Conservation (phyloP, 352 stramenopile genomes). For the Vaucheria bursata region DNA sequence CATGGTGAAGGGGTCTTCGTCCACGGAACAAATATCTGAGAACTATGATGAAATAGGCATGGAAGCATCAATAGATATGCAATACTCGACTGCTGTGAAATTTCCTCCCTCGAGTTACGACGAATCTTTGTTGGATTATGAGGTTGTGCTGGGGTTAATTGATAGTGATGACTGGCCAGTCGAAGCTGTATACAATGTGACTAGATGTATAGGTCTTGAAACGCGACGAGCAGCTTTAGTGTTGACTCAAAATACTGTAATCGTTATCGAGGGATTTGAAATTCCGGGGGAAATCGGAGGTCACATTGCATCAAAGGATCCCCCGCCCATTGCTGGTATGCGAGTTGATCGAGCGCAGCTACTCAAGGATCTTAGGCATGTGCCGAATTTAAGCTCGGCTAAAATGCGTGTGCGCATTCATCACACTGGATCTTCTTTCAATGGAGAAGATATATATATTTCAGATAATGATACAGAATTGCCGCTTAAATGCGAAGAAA, state of each 20-base stretch:
- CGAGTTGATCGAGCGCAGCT: not conserved
- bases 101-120: no score
- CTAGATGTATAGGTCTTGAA: slow-evolving; percentile 27
- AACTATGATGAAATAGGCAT: no score
- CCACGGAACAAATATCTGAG: no score
- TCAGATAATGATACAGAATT: no score
- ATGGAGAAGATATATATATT: no score
- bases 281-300: slow-evolving; percentile 2
- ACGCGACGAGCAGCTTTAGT: slow-evolving; percentile 27
- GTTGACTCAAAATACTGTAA: slow-evolving; percentile 21
- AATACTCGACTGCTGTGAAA: not conserved
- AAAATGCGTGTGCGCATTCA: no score
- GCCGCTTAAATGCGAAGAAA: no score
- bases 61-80: not conserved
- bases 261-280: slow-evolving; percentile 40
- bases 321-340: not conserved
- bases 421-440: no score
- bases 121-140: slow-evolving; percentile 12
- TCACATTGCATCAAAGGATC: not conserved
- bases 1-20: no score
- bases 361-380: not conserved
- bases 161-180: slow-evolving; percentile 29
- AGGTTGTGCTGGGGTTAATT: slow-evolving; percentile 36
- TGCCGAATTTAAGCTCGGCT: not conserved
- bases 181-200: slow-evolving; percentile 34